Conservation (phyloP, 139 green algal genomes). For the Yamagishiella unicocca region DNA sequence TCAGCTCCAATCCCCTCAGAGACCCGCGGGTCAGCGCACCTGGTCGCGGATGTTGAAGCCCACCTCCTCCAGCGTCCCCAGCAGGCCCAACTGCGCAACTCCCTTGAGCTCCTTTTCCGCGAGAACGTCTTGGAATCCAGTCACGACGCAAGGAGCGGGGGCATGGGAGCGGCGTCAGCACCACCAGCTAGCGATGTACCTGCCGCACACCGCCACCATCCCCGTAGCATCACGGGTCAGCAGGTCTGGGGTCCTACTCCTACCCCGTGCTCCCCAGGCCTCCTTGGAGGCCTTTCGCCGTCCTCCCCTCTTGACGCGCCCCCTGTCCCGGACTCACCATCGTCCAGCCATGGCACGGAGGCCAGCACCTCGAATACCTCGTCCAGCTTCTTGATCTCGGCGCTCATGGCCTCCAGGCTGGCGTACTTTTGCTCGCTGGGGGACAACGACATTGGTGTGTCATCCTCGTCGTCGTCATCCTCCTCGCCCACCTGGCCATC, state of each 20-base stretch:
- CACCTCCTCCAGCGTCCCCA: slow-evolving; percentile 67
- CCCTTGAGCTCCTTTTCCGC: slow-evolving; percentile 51
- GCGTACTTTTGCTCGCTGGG: slow-evolving; percentile 61
- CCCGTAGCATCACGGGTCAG: too few species aligned
- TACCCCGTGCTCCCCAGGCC: too few species aligned
- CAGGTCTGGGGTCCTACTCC: too few species aligned
- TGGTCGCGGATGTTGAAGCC: slow-evolving; percentile 60
- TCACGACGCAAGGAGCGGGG: too few species aligned
- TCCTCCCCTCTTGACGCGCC: neutral
- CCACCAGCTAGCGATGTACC: too few species aligned
- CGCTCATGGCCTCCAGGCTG: slow-evolving; percentile 60
- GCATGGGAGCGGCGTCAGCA: neutral
- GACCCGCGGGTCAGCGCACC: too few species aligned
- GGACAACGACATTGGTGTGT: neutral
- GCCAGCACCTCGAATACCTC: slow-evolving; percentile 65
- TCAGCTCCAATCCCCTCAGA: too few species aligned
- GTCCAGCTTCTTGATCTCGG: slow-evolving; percentile 65
- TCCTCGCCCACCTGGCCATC: neutral
- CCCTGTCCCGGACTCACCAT: slow-evolving; percentile 35
- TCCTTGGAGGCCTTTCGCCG: too few species aligned
- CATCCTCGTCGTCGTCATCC: slow-evolving; percentile 3
- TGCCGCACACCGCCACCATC: too few species aligned
- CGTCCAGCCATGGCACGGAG: slow-evolving; percentile 63
- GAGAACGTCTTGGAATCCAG: slow-evolving; percentile 28
- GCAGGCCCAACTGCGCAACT: slow-evolving; percentile 50